Percentiles rank a stretch among this genome's conserved stretches.
phyloP scores from a whole-genome alignment of 2,329 filamentous ascomycete species.

The Xylariaceae sp. region DNA sequence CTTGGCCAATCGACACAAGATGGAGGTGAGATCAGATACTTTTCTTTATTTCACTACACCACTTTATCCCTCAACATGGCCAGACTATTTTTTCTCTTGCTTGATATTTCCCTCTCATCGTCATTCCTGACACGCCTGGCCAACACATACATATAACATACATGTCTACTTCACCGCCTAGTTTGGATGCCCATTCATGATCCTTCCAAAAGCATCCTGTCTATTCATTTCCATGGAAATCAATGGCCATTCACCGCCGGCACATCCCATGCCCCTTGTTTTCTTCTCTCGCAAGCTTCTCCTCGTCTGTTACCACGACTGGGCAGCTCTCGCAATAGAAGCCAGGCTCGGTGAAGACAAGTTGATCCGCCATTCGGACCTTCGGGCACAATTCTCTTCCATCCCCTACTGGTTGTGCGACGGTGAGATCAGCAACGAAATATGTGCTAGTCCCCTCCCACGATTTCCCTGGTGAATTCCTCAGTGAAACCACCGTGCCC shows the following conservation, averaged over 20 bases:
- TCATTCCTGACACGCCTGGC: conserved; percentile 12
- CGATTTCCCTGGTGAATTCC: conserved; percentile 27
- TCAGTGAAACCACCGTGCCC: conserved; percentile 2
- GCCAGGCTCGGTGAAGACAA: conserved; percentile 33
- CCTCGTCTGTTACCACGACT: conserved; percentile 16
- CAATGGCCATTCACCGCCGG: conserved; percentile 25
- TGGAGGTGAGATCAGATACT: conserved; percentile 33
- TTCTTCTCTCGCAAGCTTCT: conserved; percentile 15
- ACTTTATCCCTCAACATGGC: conserved; percentile 12
- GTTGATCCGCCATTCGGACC: conserved; percentile 31
- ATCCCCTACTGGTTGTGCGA: conserved; percentile 38
- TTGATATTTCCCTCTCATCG: conserved; percentile 5
- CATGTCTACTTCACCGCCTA: conserved; percentile 27
- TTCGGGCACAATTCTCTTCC: conserved; percentile 31
- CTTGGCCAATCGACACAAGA: conserved; percentile 22
- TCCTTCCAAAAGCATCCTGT: conserved; percentile 12
- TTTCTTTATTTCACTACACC: conserved; percentile 19
- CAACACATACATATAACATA: conserved; percentile 7
- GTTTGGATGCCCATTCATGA: conserved; percentile 20
- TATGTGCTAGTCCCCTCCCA: conserved; percentile 29
- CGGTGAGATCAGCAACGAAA: conserved; percentile 43
- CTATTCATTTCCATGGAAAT: conserved; percentile 21
- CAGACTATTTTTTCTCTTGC: conserved; percentile 15
- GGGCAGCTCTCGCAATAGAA: conserved; percentile 37
- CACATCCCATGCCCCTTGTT: conserved; percentile 22